phyloP scores from a whole-genome alignment of 305 asterid species.

The Fraxinus ornus region DNA sequence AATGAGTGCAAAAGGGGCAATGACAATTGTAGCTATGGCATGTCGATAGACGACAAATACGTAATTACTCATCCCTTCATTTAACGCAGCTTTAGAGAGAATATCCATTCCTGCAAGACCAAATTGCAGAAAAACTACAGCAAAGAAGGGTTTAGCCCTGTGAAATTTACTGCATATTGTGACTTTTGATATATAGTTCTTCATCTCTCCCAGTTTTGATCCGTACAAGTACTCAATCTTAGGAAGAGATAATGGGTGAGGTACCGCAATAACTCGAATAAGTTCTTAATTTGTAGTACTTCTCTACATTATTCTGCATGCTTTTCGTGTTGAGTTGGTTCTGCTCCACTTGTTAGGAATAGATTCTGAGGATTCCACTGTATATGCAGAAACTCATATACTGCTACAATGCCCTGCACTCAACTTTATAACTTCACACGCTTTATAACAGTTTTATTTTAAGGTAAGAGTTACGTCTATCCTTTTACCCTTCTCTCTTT shows the following conservation, averaged over 20 bases:
- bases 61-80: conserved; percentile 92
- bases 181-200: background rate
- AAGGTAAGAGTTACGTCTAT: background rate
- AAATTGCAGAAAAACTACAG: conserved; percentile 68
- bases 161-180: conserved; percentile 8
- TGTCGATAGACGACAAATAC: conserved; percentile 93
- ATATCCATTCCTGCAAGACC: conserved; percentile 95
- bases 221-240: background rate
- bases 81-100: conserved; percentile 76
- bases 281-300: background rate
- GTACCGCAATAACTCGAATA: background rate
- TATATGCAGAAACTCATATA: background rate
- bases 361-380: background rate
- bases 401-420: background rate
- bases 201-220: background rate
- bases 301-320: background rate
- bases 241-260: background rate
- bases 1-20: conserved; percentile 78
- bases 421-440: background rate
- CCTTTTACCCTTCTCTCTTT: background rate
- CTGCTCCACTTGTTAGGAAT: background rate
- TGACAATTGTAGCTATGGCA: conserved; percentile 72
- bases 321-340: background rate
- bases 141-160: conserved; percentile 68
- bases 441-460: background rate